Conservation (phyloP, 148 eudicot genomes). For the Heliamphora exappendiculata region DNA sequence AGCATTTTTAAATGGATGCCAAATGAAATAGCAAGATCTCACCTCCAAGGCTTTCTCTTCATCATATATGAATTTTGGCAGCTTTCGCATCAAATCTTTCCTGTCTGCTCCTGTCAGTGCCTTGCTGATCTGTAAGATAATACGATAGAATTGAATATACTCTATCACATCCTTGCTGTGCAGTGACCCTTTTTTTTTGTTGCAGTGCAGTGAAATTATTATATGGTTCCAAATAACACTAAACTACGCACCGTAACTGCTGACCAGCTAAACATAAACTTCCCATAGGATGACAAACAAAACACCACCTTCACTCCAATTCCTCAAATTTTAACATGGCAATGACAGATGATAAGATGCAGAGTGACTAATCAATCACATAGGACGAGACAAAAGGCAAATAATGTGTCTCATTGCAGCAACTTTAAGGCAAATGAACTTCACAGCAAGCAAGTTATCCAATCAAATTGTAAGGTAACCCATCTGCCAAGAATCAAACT, state of each 20-base stretch:
- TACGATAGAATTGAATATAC: background rate
- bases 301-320: background rate
- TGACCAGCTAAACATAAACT: background rate
- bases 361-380: background rate
- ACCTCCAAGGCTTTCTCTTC: constrained; percentile 95
- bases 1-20: background rate
- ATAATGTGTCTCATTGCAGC: background rate
- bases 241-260: background rate
- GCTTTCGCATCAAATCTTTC: constrained; percentile 77
- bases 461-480: background rate
- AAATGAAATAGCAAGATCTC: constrained; percentile 3
- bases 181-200: no score
- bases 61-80: constrained; percentile 88
- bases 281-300: background rate
- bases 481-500: constrained; percentile 4
- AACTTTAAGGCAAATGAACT: background rate
- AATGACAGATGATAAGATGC: background rate
- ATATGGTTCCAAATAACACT: no score
- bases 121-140: constrained; percentile 57
- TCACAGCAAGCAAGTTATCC: background rate
- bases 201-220: no score
- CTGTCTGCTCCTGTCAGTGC: constrained; percentile 76
- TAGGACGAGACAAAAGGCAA: background rate
- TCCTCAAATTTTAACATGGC: background rate
- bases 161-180: background rate